Percentiles rank a stretch among this genome's conserved stretches.
These are phyloP conservation scores for Sindora glabra DNA, from an alignment of 306 rosid species.

Conservation along the genomic window DNA sequence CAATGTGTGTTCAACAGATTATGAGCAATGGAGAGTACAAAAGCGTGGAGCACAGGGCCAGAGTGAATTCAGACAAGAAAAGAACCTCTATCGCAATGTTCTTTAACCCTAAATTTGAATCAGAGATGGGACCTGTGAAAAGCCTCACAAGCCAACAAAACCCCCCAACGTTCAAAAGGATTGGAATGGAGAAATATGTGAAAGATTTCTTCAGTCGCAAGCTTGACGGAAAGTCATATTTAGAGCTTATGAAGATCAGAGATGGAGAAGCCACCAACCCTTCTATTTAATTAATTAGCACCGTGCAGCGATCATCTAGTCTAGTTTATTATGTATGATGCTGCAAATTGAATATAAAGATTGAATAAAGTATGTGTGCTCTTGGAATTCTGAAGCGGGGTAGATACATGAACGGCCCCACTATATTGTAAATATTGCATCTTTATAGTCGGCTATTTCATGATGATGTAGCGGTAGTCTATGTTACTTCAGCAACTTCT, in stretches of 20 bases:
- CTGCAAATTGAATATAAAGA: too few relatives aligned
- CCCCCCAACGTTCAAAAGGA: conserved; percentile 20
- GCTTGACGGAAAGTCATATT: conserved; percentile 30
- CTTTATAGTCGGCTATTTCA: too few relatives aligned
- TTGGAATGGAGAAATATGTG: conserved; percentile 25
- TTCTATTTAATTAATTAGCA: too few relatives aligned
- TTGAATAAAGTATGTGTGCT: too few relatives aligned
- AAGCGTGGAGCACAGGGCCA: conserved; percentile 46
- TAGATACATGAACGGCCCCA: too few relatives aligned
- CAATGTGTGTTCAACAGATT: conserved; percentile 31
- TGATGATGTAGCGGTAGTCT: too few relatives aligned
- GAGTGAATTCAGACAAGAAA: conserved; percentile 32
- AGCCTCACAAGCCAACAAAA: conserved; percentile 12
- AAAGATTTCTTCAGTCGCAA: conserved; percentile 21
- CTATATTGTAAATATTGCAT: too few relatives aligned
- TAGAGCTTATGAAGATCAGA: conserved; percentile 27
- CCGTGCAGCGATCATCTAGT: too few relatives aligned
- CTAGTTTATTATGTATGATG: too few relatives aligned
- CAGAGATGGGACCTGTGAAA: conserved; percentile 23
- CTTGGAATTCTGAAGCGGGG: too few relatives aligned
- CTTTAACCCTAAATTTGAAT: conserved; percentile 34
- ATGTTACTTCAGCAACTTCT: too few relatives aligned
- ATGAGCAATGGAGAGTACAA: conserved; percentile 40
- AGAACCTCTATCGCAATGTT: conserved; percentile 39
- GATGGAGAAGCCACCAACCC: background rate